phyloP scores from a whole-genome alignment of 306 rosid species.

The Trifolium pratense region DNA sequence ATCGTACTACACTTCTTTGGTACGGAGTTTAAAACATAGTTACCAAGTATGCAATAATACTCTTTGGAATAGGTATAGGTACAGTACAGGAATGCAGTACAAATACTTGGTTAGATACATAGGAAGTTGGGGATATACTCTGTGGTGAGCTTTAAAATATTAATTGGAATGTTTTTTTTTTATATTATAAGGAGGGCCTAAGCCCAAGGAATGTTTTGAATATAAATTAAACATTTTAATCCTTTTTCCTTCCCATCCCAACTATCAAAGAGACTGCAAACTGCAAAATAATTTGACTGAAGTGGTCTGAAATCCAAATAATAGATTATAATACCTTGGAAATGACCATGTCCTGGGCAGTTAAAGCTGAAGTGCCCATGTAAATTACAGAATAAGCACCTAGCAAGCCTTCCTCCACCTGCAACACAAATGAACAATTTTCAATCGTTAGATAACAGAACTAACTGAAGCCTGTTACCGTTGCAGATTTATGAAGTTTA shows the following conservation, averaged over 20 bases:
- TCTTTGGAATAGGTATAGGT: not conserved
- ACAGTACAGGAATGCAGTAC: not conserved
- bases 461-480: not conserved
- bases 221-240: not conserved
- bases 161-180: not conserved
- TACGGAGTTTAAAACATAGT: not conserved
- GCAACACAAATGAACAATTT: slow-evolving; percentile 41
- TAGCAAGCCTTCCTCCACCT: slow-evolving; percentile 83
- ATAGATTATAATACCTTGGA: slow-evolving; percentile 58
- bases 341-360: slow-evolving; percentile 62
- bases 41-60: not conserved
- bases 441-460: slow-evolving; percentile 24
- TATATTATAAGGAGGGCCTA: too few species aligned
- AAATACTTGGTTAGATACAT: not conserved
- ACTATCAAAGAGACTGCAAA: not conserved
- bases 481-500: slow-evolving; percentile 6
- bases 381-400: slow-evolving; percentile 69
- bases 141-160: not conserved
- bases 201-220: not conserved
- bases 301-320: slow-evolving; percentile 22
- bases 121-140: not conserved
- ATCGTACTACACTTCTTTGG: not conserved
- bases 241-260: not conserved
- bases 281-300: not conserved
- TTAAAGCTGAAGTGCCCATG: slow-evolving; percentile 67